A percentile compares a stretch with the other conserved stretches of the same genome.
phyloP scores from a whole-genome alignment of 2,329 filamentous ascomycete species.

The Diaporthe vexans region DNA sequence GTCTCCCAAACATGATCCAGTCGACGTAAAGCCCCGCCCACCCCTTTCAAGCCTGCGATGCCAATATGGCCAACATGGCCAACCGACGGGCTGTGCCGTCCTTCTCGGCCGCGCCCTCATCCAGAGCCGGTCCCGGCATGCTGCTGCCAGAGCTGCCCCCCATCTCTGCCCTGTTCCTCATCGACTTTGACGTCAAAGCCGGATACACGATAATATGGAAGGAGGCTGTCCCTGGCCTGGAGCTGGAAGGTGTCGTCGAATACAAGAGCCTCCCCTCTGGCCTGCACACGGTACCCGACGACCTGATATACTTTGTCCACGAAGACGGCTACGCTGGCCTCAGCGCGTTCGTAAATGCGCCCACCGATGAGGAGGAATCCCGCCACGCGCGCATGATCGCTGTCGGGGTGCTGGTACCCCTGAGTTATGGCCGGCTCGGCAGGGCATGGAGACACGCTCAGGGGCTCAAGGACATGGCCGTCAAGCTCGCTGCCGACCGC shows the following conservation, averaged over 20 bases:
- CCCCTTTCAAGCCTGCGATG: slow-evolving; percentile 5
- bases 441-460: slow-evolving; percentile 91
- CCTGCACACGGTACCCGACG: slow-evolving; percentile 87
- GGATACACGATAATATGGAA: slow-evolving; percentile 95
- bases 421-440: slow-evolving; percentile 88
- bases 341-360: slow-evolving; percentile 90
- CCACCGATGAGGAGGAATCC: slow-evolving; percentile 80
- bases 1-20: slow-evolving; percentile 34
- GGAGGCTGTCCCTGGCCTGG: slow-evolving; percentile 75
- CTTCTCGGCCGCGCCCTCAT: slow-evolving; percentile 25
- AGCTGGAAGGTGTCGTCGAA: slow-evolving; percentile 89
- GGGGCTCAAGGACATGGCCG: slow-evolving; percentile 79
- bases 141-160: slow-evolving; percentile 65
- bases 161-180: slow-evolving; percentile 86
- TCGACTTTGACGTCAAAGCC: slow-evolving; percentile 92
- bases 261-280: slow-evolving; percentile 97
- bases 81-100: slow-evolving; percentile 31
- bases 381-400: slow-evolving; percentile 94
- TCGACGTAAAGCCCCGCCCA: slow-evolving; percentile 29
- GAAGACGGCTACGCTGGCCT: slow-evolving; percentile 84
- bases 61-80: slow-evolving; percentile 36
- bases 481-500: slow-evolving; percentile 75
- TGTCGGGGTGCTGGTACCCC: slow-evolving; percentile 87
- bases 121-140: slow-evolving; percentile 46
- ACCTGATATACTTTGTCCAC: slow-evolving; percentile 95